Conservation (phyloP, 2,329 filamentous ascomycete genomes). For the Fusarium armeniacum region DNA sequence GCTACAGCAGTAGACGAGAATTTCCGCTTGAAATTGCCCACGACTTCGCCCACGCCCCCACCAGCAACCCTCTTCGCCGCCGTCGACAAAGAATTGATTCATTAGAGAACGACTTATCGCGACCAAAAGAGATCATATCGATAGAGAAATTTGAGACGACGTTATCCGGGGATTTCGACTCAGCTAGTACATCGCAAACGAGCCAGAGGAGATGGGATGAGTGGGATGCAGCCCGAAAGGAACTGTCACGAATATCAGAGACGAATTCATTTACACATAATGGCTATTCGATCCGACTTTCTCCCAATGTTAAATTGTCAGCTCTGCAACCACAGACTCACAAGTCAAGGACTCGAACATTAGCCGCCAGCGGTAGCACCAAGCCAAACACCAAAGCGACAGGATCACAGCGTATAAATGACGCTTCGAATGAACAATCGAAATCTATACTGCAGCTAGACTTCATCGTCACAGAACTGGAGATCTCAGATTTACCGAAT, state of each 20-base stretch:
- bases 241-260: slow-evolving; percentile 43
- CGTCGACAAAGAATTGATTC: slow-evolving; percentile 44
- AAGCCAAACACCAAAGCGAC: neutral
- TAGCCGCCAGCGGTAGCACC: neutral
- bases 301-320: slow-evolving; percentile 27
- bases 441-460: slow-evolving; percentile 25
- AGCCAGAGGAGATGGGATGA: slow-evolving; percentile 46
- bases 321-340: slow-evolving; percentile 7
- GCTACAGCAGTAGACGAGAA: slow-evolving; percentile 45
- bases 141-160: slow-evolving; percentile 25
- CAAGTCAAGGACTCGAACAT: neutral
- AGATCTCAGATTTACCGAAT: slow-evolving; percentile 6
- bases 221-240: slow-evolving; percentile 47
- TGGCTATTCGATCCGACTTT: slow-evolving; percentile 35
- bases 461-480: slow-evolving; percentile 27
- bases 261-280: slow-evolving; percentile 33
- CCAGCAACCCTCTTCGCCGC: slow-evolving; percentile 50
- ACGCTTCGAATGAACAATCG: neutral
- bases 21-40: slow-evolving; percentile 46
- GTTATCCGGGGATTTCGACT: slow-evolving; percentile 1
- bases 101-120: neutral
- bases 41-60: slow-evolving; percentile 44
- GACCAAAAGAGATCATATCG: slow-evolving; percentile 13
- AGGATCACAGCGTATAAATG: neutral
- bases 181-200: slow-evolving; percentile 15